These are phyloP conservation scores for Citrus cavaleriei DNA, from an alignment of 345 rosid genomes.

Conservation along the genomic window DNA sequence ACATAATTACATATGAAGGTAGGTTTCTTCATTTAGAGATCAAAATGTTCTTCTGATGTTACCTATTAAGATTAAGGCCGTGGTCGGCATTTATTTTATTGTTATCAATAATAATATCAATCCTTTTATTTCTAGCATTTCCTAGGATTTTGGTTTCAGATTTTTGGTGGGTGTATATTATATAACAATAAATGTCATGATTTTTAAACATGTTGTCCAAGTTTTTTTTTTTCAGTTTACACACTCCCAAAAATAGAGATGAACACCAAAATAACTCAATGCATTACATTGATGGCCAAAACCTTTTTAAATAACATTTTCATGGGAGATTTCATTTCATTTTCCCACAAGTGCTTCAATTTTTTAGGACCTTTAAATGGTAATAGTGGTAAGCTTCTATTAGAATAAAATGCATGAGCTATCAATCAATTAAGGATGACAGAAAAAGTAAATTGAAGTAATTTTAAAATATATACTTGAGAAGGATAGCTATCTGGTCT, in stretches of 20 bases:
- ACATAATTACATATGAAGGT: conserved; percentile 15
- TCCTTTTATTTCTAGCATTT: not conserved
- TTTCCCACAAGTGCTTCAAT: not conserved
- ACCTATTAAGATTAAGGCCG: conserved; percentile 9
- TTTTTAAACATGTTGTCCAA: not conserved
- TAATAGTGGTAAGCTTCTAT: not conserved
- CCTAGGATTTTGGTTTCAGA: not conserved
- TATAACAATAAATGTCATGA: not conserved
- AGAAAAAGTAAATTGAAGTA: not conserved
- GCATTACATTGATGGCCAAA: not conserved
- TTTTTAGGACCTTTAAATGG: not conserved
- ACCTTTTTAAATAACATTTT: not conserved
- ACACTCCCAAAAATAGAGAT: not conserved
- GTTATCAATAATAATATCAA: conserved; percentile 14
- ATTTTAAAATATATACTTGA: not conserved
- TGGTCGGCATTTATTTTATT: conserved; percentile 18
- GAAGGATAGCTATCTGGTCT: not conserved
- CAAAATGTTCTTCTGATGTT: conserved; percentile 13
- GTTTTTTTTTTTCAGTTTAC: not conserved
- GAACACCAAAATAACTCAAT: conserved; percentile 5
- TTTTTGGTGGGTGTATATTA: not conserved
- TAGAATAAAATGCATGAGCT: not conserved
- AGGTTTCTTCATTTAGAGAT: conserved; percentile 21
- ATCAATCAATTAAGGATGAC: not conserved
- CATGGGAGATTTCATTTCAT: not conserved